Evolutionary conservation across 345 rosid species (phyloP).

Genomic region (Eutrema japonicum): DNA sequence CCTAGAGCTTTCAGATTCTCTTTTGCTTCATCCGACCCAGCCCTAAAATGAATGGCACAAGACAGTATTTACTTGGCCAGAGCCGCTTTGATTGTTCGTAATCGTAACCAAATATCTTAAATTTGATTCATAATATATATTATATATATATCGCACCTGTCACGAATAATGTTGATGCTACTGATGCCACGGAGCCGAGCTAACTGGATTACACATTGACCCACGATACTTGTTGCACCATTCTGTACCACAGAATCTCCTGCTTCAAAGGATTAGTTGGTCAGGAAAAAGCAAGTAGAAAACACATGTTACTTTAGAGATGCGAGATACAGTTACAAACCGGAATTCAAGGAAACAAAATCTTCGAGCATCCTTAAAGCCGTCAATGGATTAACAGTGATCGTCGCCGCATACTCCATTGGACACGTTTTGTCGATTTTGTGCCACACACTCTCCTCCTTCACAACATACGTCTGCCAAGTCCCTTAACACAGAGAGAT

Average conservation of each 20-base stretch:
- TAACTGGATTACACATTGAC: slow-evolving; percentile 88
- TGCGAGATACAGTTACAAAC: slow-evolving; percentile 38
- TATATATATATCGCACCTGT: slow-evolving; percentile 53
- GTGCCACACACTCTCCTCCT: slow-evolving; percentile 80
- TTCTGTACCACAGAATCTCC: slow-evolving; percentile 90
- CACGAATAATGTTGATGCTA: slow-evolving; percentile 78
- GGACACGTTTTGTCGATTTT: slow-evolving; percentile 72
- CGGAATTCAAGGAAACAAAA: slow-evolving; percentile 61
- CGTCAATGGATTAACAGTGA: slow-evolving; percentile 87
- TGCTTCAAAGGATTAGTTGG: slow-evolving; percentile 41
- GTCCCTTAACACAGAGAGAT: slow-evolving; percentile 51
- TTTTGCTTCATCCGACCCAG: slow-evolving; percentile 73
- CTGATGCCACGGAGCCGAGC: slow-evolving; percentile 68
- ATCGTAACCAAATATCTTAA: neutral
- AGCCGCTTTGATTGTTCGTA: neutral
- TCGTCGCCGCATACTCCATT: slow-evolving; percentile 84
- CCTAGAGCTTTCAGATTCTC: slow-evolving; percentile 68
- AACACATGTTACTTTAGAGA: neutral
- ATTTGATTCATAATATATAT: neutral
- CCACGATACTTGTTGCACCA: slow-evolving; percentile 89
- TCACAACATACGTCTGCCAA: slow-evolving; percentile 82
- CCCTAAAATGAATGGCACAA: slow-evolving; percentile 49
- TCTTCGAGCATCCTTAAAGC: slow-evolving; percentile 92
- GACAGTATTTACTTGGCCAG: neutral
- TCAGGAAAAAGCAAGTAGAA: slow-evolving; percentile 27